Conservation (phyloP, 495 filamentous ascomycete species). For the Hypoxylon subgilvum region DNA sequence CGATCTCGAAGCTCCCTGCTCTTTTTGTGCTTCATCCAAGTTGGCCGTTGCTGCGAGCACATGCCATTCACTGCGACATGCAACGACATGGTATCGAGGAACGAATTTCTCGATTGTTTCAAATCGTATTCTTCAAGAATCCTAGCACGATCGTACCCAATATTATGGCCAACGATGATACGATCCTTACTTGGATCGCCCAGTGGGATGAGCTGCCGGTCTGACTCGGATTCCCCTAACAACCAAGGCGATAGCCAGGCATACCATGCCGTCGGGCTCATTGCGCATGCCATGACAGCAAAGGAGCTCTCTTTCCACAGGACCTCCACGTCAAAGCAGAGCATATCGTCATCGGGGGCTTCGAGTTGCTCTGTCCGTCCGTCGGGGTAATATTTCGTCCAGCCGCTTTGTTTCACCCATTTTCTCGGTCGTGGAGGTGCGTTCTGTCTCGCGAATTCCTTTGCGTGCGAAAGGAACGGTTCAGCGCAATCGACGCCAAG, state of each 20-base stretch:
- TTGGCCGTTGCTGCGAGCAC: conserved; percentile 94
- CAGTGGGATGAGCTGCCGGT: conserved; percentile 82
- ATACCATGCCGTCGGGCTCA: conserved; percentile 88
- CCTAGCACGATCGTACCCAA: conserved; percentile 92
- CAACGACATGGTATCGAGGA: conserved; percentile 97
- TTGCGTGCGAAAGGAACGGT: conserved; percentile 80
- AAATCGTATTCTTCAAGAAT: conserved; percentile 89
- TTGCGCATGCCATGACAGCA: conserved; percentile 95
- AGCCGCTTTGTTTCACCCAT: conserved; percentile 84
- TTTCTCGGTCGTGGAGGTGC: conserved; percentile 76
- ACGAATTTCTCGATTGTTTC: conserved; percentile 79
- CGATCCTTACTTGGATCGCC: conserved; percentile 72
- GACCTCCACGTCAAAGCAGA: conserved; percentile 96
- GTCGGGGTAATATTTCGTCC: conserved; percentile 88
- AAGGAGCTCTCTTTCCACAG: conserved; percentile 91
- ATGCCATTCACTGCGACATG: conserved; percentile 98
- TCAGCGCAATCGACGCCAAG: conserved; percentile 87
- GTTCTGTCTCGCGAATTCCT: conserved; percentile 68
- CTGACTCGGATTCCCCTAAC: conserved; percentile 75
- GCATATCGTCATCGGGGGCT: conserved; percentile 76
- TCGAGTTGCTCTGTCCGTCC: conserved; percentile 73
- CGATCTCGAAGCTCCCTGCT: conserved; percentile 82
- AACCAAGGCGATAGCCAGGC: conserved; percentile 97
- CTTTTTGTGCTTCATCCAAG: conserved; percentile 96
- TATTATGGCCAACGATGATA: conserved; percentile 91